A percentile compares a stretch with the other conserved stretches of the same genome.
Conservation (phyloP, 106 monocot species). For the Dioscorea dumetorum region DNA sequence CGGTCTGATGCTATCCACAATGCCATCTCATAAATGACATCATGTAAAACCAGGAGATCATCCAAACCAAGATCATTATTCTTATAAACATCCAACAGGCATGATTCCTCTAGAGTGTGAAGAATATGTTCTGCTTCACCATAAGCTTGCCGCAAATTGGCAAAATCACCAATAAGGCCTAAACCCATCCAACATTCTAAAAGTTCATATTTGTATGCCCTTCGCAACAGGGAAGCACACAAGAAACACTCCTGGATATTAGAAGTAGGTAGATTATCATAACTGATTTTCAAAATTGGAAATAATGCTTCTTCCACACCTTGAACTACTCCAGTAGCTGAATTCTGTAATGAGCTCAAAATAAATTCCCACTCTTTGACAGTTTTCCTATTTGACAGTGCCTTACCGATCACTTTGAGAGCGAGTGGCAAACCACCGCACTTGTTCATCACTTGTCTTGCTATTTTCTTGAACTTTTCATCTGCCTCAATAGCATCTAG, state of each 20-base stretch:
- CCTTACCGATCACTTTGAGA: neutral
- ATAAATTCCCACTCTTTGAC: conserved; percentile 2
- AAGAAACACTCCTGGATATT: conserved; percentile 16
- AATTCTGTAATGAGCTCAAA: neutral
- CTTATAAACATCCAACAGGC: conserved; percentile 17
- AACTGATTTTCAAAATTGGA: conserved; percentile 14
- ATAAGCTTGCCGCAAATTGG: neutral
- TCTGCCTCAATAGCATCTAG: neutral
- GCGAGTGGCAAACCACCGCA: conserved; percentile 13
- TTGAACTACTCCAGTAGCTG: neutral
- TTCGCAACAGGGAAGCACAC: conserved; percentile 8
- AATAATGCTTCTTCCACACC: neutral
- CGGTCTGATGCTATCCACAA: conserved; percentile 17
- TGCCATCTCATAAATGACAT: conserved; percentile 3
- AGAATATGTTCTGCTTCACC: neutral
- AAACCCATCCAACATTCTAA: conserved; percentile 22
- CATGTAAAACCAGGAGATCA: conserved; percentile 16
- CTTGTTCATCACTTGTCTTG: neutral
- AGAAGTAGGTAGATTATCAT: conserved; percentile 6
- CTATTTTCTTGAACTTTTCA: neutral
- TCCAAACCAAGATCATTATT: too few relatives aligned
- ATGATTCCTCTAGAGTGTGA: neutral
- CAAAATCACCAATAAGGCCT: conserved; percentile 1
- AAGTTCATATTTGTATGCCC: neutral
- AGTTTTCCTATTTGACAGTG: neutral